Conservation (phyloP, 345 rosid species). For the Rhizophora mangle region DNA sequence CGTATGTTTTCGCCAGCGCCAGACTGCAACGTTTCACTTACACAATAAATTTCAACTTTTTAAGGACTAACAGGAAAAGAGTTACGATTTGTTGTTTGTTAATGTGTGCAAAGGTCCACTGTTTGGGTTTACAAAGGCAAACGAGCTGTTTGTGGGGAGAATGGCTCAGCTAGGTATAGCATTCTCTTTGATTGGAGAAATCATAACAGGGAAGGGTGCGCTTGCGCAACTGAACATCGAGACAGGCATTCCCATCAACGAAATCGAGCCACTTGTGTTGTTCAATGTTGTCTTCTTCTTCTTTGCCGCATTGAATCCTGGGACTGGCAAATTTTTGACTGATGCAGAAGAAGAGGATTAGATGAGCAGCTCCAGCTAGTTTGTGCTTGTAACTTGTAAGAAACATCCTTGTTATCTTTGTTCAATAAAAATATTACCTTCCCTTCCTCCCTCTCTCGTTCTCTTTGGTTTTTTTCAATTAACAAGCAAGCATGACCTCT, state of each 20-base stretch:
- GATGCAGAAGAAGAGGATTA: constrained; percentile 55
- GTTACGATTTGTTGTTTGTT: background rate
- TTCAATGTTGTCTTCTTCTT: constrained; percentile 91
- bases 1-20: too few relatives aligned
- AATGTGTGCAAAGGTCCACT: constrained; percentile 59
- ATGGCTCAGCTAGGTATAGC: constrained; percentile 94
- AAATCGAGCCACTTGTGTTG: constrained; percentile 88
- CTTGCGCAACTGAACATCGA: constrained; percentile 93
- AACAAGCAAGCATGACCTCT: background rate
- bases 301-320: constrained; percentile 91
- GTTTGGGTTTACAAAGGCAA: constrained; percentile 91
- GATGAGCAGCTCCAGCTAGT: background rate
- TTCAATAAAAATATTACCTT: background rate
- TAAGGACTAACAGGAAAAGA: background rate
- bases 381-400: background rate
- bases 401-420: background rate
- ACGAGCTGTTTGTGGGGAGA: constrained; percentile 94
- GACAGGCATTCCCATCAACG: constrained; percentile 85
- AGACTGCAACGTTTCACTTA: too few relatives aligned
- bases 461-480: background rate
- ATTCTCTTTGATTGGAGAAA: constrained; percentile 90
- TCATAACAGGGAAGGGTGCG: constrained; percentile 92
- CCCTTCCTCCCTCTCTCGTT: too few relatives aligned
- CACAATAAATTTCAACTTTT: background rate
- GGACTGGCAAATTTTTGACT: constrained; percentile 84